These are phyloP conservation scores for Mortierella hygrophila DNA, from an alignment of 192 early-diverging fungal genomes.

Conservation along the genomic window DNA sequence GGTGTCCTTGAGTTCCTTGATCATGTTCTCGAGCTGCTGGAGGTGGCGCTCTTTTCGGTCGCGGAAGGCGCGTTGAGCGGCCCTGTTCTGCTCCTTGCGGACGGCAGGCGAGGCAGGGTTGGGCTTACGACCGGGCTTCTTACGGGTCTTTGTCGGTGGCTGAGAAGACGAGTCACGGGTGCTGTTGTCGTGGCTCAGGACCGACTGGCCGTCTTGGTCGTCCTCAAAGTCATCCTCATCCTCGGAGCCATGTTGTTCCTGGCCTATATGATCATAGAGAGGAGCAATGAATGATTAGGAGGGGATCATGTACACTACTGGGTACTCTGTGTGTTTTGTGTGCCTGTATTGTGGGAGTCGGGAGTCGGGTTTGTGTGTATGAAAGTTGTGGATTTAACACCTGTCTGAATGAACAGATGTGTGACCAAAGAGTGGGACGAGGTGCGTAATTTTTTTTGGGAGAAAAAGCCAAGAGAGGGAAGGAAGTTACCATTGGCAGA, in stretches of 20 bases:
- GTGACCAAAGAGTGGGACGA: not conserved
- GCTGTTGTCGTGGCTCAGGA: slow-evolving; percentile 10
- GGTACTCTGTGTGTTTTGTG: not conserved
- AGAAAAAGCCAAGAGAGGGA: too few species aligned
- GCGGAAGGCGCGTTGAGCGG: slow-evolving; percentile 90
- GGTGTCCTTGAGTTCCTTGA: slow-evolving; percentile 74
- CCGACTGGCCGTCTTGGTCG: slow-evolving; percentile 33
- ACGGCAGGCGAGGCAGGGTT: slow-evolving; percentile 70
- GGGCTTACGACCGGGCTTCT: slow-evolving; percentile 70
- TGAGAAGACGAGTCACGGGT: slow-evolving; percentile 24
- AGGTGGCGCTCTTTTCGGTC: slow-evolving; percentile 87
- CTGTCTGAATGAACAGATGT: not conserved
- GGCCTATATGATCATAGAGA: slow-evolving; percentile 6
- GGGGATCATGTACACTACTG: not conserved
- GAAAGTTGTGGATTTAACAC: not conserved
- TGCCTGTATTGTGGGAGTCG: not conserved
- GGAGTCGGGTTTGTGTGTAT: not conserved
- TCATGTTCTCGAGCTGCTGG: slow-evolving; percentile 78
- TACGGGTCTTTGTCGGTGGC: slow-evolving; percentile 61
- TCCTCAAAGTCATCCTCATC: slow-evolving; percentile 22
- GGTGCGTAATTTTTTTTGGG: not conserved
- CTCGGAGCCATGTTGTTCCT: slow-evolving; percentile 15
- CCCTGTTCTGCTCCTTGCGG: slow-evolving; percentile 84
- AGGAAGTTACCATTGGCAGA: slow-evolving; percentile 31
- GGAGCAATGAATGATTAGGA: not conserved